Base-by-base conservation (phyloP, 257 asterid genomes). In the Solanum virginianum region DNA sequence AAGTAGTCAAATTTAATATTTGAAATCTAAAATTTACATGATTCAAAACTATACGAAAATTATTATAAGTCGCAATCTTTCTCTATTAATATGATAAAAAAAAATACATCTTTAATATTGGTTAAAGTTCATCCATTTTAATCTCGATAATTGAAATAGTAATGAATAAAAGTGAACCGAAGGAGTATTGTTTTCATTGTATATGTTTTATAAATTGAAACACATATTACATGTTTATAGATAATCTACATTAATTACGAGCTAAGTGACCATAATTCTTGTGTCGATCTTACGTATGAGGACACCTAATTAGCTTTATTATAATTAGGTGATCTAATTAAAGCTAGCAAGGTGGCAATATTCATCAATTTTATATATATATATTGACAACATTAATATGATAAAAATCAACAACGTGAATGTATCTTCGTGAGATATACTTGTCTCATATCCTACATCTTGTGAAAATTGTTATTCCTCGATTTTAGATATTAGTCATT, bases 401-500 rank as follows among this genome's bases (percentile, higher is more conserved):
- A n/a, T 80, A 74, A 62, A 83, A 85, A 83, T 85, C 88, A 75
- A 87, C 86, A 85, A 83, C 84, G 85, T 82, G 80, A 83, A 88
- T 39, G 55, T 79, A 56, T 81, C 53, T 43, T 43, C 1, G 45
- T 26, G 65, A 68, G 85, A 80, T 84, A 47, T 41, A 70, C 84
- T 86, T 85, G 88, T 88, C 87, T 62, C 56, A 12, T 62, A 22
- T 5, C 26, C 43, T 10, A 17, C 51, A 5, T 69, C 77, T 59
- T 20, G 29, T 59, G 1, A 57, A 57, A 57, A 3, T 7, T 7
- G 18, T 14, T 18, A 54, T 8, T 14, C 8, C 7, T 4, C 66
- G 29, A 59, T 59, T 26, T 9, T 13, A 59, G 17, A 8, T 69
- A 69, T 69, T 20, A 69, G 2, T 69, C 9, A 15, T 39, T 69